These are phyloP conservation scores for Lindgomyces ingoldianus DNA, from an alignment of 495 filamentous ascomycete species.

Conservation along the genomic window DNA sequence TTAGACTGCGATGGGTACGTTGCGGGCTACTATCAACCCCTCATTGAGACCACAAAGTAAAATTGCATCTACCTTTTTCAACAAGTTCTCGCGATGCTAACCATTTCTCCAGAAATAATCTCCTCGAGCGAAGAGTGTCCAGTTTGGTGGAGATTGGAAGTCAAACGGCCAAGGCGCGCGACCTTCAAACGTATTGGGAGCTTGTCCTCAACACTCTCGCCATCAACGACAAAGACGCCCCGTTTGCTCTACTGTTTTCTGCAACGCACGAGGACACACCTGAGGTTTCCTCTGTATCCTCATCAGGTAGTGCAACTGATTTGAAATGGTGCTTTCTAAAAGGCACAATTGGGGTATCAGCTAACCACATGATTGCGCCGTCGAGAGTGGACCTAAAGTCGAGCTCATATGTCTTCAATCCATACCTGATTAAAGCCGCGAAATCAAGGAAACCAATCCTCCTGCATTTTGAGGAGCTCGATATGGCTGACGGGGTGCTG, in stretches of 20 bases:
- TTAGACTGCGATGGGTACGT: conserved; percentile 8
- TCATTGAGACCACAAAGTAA: conserved; percentile 28
- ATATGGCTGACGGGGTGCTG: conserved; percentile 2
- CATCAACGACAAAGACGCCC: conserved; percentile 24
- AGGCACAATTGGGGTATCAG: conserved; percentile 14
- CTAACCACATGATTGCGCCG: conserved; percentile 13
- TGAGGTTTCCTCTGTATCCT: conserved; percentile 1
- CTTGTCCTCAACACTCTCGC: conserved; percentile 9
- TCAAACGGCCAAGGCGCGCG: conserved; percentile 10
- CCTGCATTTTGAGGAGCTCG: conserved; percentile 16
- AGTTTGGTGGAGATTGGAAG: conserved; percentile 15
- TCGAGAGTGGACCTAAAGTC: background rate
- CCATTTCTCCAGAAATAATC: conserved; percentile 4
- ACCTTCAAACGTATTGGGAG: conserved; percentile 19
- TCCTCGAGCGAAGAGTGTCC: conserved; percentile 20
- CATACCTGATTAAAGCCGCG: conserved; percentile 7
- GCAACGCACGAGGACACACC: background rate
- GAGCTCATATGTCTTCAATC: background rate
- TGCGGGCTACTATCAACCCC: conserved; percentile 16
- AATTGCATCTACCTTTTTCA: background rate
- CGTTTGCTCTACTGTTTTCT: conserved; percentile 29
- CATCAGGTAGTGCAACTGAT: background rate
- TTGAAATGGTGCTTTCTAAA: conserved; percentile 6
- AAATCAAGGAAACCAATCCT: conserved; percentile 13
- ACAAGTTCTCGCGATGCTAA: background rate